Evolutionary conservation across 129 eudicot species (phyloP).

Genomic region (Flaveria ramosissima): DNA sequence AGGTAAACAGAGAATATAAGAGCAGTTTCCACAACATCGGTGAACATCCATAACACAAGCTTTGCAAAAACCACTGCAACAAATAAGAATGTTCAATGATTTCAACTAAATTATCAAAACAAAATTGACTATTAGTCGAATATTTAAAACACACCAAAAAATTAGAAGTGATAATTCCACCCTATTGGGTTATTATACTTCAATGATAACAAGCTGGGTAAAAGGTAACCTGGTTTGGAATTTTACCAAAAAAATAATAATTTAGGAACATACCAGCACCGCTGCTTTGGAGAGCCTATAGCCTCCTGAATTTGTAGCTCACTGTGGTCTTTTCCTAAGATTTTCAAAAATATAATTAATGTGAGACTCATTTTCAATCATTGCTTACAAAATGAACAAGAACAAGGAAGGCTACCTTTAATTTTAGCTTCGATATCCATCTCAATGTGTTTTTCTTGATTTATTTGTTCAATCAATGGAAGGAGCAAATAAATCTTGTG

Average conservation of each 20-base stretch:
- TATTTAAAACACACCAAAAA: neutral
- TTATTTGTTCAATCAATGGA: conserved; percentile 70
- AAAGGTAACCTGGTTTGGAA: neutral
- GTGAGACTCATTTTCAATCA: neutral
- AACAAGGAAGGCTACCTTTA: conserved; percentile 51
- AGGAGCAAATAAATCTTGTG: conserved; percentile 70
- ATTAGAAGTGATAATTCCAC: neutral
- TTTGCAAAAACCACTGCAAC: conserved; percentile 67
- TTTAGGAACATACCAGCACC: conserved; percentile 59
- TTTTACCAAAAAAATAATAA: neutral
- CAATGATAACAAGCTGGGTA: neutral
- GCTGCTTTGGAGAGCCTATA: conserved; percentile 40
- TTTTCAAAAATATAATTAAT: conserved; percentile 13
- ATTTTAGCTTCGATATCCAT: conserved; percentile 65
- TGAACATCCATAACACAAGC: conserved; percentile 71
- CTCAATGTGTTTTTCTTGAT: conserved; percentile 59
- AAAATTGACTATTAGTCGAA: neutral
- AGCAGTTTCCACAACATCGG: conserved; percentile 83
- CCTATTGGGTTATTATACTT: neutral
- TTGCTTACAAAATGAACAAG: neutral
- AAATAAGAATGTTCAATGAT: conserved; percentile 5
- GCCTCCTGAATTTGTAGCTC: conserved; percentile 58
- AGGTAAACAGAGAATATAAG: conserved; percentile 74
- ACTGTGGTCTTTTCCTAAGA: conserved; percentile 45
- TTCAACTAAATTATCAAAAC: neutral